Evolutionary conservation across 2,329 filamentous ascomycete species (phyloP).

Genomic region (Hirsutella rhossiliensis): DNA sequence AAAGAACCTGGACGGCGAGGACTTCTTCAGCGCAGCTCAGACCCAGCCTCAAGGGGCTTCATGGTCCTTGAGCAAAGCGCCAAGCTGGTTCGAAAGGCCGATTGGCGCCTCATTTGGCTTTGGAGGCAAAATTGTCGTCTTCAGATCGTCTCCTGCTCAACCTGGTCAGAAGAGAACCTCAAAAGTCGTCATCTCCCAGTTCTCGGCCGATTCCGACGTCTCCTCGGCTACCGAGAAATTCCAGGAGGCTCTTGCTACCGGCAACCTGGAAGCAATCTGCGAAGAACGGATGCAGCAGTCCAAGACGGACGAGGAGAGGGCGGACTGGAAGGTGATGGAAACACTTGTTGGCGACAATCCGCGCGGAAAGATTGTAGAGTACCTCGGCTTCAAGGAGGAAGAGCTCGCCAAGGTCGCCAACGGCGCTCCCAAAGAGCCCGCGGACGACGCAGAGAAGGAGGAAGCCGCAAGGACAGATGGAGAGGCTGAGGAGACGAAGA

Average conservation of each 20-base stretch:
- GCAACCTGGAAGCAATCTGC: slow-evolving; percentile 69
- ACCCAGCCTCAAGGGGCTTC: slow-evolving; percentile 81
- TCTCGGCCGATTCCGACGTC: slow-evolving; percentile 76
- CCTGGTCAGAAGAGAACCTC: slow-evolving; percentile 57
- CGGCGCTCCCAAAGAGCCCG: slow-evolving; percentile 26
- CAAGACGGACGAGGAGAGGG: slow-evolving; percentile 80
- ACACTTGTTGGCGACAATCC: slow-evolving; percentile 76
- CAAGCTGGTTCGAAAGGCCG: slow-evolving; percentile 81
- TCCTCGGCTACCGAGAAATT: slow-evolving; percentile 79
- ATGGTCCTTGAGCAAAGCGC: slow-evolving; percentile 76
- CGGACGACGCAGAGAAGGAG: slow-evolving; percentile 14
- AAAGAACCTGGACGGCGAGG: slow-evolving; percentile 71
- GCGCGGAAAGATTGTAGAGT: slow-evolving; percentile 75
- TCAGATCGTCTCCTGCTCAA: slow-evolving; percentile 47
- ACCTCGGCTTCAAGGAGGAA: slow-evolving; percentile 73
- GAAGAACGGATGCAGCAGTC: slow-evolving; percentile 64
- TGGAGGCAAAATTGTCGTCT: slow-evolving; percentile 78
- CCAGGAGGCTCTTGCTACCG: slow-evolving; percentile 66
- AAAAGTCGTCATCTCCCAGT: slow-evolving; percentile 74
- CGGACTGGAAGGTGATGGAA: slow-evolving; percentile 91
- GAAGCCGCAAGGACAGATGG: slow-evolving; percentile 19
- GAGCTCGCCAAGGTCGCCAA: slow-evolving; percentile 38
- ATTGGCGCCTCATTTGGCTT: slow-evolving; percentile 87
- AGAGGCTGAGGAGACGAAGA: slow-evolving; percentile 35
- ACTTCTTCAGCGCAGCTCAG: slow-evolving; percentile 93